Evolutionary conservation across 176 grass and related monocot species (phyloP).

Genomic region (Metroxylon sagu): DNA sequence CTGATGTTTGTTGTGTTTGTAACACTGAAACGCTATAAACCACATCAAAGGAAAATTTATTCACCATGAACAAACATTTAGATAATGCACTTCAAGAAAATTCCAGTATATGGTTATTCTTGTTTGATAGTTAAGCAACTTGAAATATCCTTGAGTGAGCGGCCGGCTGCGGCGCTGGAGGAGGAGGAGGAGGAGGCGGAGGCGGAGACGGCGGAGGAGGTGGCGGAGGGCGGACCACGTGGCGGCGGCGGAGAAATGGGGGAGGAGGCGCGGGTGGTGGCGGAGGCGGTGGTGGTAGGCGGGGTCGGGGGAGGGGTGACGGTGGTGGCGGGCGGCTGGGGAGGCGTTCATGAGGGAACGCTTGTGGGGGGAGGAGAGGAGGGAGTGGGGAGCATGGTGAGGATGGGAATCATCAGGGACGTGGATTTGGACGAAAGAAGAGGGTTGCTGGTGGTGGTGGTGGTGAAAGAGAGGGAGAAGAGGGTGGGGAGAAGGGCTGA

Average conservation of each 20-base stretch:
- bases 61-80: too few species aligned
- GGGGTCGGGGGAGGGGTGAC: constrained; percentile 11
- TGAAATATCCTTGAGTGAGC: too few species aligned
- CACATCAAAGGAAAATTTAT: too few species aligned
- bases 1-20: too few species aligned
- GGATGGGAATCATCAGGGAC: neutral
- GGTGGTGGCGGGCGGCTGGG: constrained; percentile 27
- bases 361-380: constrained; percentile 51
- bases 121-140: too few species aligned
- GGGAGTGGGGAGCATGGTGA: constrained; percentile 18
- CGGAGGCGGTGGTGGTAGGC: constrained; percentile 19
- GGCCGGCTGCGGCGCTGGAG: too few species aligned
- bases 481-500: neutral
- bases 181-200: constrained; percentile 51
- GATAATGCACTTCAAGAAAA: too few species aligned
- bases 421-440: too few species aligned
- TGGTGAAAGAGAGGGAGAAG: constrained; percentile 6
- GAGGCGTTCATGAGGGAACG: constrained; percentile 42
- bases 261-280: constrained; percentile 23
- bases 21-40: too few species aligned
- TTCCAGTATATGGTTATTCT: too few species aligned
- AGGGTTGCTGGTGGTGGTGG: too few species aligned
- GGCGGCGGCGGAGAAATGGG: constrained; percentile 23
- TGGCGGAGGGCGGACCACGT: constrained; percentile 13
- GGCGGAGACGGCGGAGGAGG: constrained; percentile 35